A percentile compares a stretch with the other conserved stretches of the same genome.
Evolutionary conservation across 2,329 filamentous ascomycete species (phyloP).

Genomic region (Raffaelea deltoideospora): DNA sequence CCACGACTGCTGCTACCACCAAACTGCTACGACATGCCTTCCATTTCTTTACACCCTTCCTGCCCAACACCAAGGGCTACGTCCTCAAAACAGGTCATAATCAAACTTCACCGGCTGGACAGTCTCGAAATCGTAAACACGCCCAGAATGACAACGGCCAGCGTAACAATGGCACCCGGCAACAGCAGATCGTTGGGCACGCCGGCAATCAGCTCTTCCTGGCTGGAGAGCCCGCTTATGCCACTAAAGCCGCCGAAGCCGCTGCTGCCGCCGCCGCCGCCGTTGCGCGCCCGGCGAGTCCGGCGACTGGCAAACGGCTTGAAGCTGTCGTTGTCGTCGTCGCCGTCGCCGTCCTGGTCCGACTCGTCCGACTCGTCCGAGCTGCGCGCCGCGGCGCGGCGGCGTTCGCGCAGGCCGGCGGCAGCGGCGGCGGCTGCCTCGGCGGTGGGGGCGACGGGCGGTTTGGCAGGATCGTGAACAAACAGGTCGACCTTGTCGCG

Average conservation of each 20-base stretch:
- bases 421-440: slow-evolving; percentile 18
- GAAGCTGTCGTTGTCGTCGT: slow-evolving; percentile 10
- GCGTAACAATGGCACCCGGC: slow-evolving; percentile 85
- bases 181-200: slow-evolving; percentile 89
- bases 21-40: too few species aligned
- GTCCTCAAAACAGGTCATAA: too few species aligned
- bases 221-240: slow-evolving; percentile 12
- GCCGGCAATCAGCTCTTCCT: slow-evolving; percentile 68
- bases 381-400: slow-evolving; percentile 14
- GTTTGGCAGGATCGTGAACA: slow-evolving; percentile 82
- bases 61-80: too few species aligned
- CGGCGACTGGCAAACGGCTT: slow-evolving; percentile 16
- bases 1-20: too few species aligned
- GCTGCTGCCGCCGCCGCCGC: slow-evolving; percentile 10
- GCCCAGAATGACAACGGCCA: slow-evolving; percentile 84
- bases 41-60: not conserved
- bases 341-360: slow-evolving; percentile 12
- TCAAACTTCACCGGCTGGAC: slow-evolving; percentile 37
- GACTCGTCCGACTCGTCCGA: slow-evolving; percentile 22
- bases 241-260: not conserved
- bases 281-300: slow-evolving; percentile 26
- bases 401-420: slow-evolving; percentile 30
- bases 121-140: slow-evolving; percentile 78
- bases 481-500: slow-evolving; percentile 95
- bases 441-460: slow-evolving; percentile 54